These are phyloP conservation scores for Apiospora kogelbergensis DNA, from an alignment of 2,329 filamentous ascomycete genomes.

Conservation along the genomic window DNA sequence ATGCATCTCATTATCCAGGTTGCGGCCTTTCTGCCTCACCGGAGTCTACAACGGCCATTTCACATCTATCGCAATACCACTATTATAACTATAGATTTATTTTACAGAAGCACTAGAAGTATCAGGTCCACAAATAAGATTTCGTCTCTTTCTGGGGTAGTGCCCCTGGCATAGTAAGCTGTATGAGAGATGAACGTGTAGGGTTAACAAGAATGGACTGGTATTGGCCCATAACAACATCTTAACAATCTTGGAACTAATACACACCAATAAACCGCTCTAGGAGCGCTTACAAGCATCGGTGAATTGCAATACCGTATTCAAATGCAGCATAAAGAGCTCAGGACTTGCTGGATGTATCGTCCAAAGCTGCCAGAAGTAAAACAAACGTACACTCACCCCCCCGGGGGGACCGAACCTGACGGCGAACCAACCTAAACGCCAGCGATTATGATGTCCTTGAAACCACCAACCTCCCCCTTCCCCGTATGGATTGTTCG, in stretches of 20 bases:
- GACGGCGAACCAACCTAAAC: neutral
- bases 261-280: too few relatives aligned
- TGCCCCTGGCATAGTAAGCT: too few relatives aligned
- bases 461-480: neutral
- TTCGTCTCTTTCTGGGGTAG: constrained; percentile 25
- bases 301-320: neutral
- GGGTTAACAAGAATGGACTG: neutral
- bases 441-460: neutral
- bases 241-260: neutral
- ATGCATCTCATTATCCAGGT: neutral
- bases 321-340: neutral
- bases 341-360: neutral
- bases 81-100: constrained; percentile 22
- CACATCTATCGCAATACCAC: too few relatives aligned
- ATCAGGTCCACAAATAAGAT: neutral
- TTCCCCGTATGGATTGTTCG: neutral
- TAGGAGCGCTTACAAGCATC: neutral
- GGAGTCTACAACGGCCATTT: too few relatives aligned
- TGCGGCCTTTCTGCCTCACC: neutral
- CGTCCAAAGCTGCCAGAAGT: neutral
- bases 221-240: neutral
- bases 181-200: neutral
- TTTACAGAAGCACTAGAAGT: constrained; percentile 7
- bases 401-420: neutral
- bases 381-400: neutral